Evolutionary conservation across 345 rosid genomes (phyloP), one percentile per base, ranked within the genome.

Genomic region (Hibiscus trionum): DNA sequence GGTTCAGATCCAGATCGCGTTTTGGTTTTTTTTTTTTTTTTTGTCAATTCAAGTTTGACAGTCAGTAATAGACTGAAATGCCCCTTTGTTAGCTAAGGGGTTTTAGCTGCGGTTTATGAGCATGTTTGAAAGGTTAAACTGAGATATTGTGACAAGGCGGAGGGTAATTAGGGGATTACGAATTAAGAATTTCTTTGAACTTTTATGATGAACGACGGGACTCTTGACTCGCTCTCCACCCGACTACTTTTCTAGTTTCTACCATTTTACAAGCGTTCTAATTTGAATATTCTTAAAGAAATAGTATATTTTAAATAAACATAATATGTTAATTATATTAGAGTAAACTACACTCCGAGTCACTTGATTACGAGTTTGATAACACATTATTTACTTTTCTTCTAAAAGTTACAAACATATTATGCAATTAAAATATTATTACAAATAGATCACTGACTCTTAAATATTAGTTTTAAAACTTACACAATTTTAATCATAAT

Each of bases 1-100:
- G 11, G 8, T 46, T 16, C 74, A 81, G 89, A 86, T 80, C 82
- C 46, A 75, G 89, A 83, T 86, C 87, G 83, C 69, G 71, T 67
- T 77, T 39, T 62, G 24, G 26, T 71, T 50, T 72, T 17, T 16
- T 26, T 26, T 59, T 44, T 19, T 42, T 75, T 64, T 29, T n/a
- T 55, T 21, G 1, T 37, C 10, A 62, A 82, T 79, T 79, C 76
- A 69, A 72, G 61, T 76, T 75, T 67, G 68, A 53, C 39, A 17
- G 0, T 6, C 5, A 2, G 44, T 39, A 39, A 26, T 16, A 69
- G 82, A 77, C 83, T 7, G 7, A 79, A 77, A 77, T 76, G 66
- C 82, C 85, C 85, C 83, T 69, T 15, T 0, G 3, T 14, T 44
- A 7, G 44, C 2, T 6, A 47, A 15, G 39, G 24, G 39, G 39